A percentile compares a stretch with the other conserved stretches of the same genome.
Conservation (phyloP, 495 filamentous ascomycete species). For the Penicillium paxilli region DNA sequence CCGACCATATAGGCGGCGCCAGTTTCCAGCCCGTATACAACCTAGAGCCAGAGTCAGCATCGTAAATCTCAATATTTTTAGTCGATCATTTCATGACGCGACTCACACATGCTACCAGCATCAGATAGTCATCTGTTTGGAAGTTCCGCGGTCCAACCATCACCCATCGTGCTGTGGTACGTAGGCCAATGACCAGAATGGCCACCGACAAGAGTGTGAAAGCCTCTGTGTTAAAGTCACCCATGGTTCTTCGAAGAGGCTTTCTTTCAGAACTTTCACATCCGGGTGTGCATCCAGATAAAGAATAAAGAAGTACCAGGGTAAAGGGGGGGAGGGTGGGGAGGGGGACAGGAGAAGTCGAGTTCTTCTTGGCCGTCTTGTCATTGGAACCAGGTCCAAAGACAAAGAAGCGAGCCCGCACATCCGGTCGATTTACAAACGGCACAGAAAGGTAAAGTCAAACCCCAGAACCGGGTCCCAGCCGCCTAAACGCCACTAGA, state of each 20-base stretch:
- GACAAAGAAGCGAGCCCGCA: conserved; percentile 22
- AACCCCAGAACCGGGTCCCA: background rate
- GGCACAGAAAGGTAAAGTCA: background rate
- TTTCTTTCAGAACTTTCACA: background rate
- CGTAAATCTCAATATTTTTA: background rate
- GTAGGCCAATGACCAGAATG: conserved; percentile 48
- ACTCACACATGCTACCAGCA: conserved; percentile 56
- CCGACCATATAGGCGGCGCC: conserved; percentile 49
- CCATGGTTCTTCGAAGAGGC: conserved; percentile 11
- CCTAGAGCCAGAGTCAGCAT: conserved; percentile 24
- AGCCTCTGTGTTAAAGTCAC: conserved; percentile 50
- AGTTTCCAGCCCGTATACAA: conserved; percentile 41
- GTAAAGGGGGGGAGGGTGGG: background rate
- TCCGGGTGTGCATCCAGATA: conserved; percentile 19
- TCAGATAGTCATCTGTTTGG: conserved; percentile 60
- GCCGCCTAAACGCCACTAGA: background rate
- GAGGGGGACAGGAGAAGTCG: conserved; percentile 2
- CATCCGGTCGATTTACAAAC: conserved; percentile 25
- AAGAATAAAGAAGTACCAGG: conserved; percentile 13
- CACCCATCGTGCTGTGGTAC: conserved; percentile 49
- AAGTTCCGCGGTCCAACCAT: conserved; percentile 52
- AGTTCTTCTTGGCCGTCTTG: conserved; percentile 14
- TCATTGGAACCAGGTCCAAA: conserved; percentile 27
- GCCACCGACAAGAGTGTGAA: conserved; percentile 53
- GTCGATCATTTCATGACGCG: background rate